phyloP scores from a whole-genome alignment of 2,329 filamentous ascomycete species.

The Talaromyces verruculosus region DNA sequence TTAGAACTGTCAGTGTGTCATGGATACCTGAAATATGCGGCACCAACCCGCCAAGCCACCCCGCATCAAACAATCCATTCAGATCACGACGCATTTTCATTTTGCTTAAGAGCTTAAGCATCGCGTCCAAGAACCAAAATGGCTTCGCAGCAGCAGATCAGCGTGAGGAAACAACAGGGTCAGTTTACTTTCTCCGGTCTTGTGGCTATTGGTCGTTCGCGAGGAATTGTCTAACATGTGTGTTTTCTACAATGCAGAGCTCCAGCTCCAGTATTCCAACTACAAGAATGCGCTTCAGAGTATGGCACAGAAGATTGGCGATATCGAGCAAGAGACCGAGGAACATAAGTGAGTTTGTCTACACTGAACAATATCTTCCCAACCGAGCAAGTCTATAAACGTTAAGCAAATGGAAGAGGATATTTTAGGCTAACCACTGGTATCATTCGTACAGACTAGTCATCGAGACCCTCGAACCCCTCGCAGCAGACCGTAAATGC shows the following conservation, averaged over 20 bases:
- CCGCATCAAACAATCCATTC: conserved; percentile 10
- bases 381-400: too few relatives aligned
- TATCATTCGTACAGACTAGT: conserved; percentile 66
- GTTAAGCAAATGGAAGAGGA: too few relatives aligned
- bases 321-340: conserved; percentile 95
- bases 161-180: conserved; percentile 51
- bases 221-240: background rate
- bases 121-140: conserved; percentile 26
- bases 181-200: conserved; percentile 17
- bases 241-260: conserved; percentile 36
- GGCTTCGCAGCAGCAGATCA: conserved; percentile 43
- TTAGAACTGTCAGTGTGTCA: too few relatives aligned
- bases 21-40: conserved; percentile 2
- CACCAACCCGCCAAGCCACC: background rate
- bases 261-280: conserved; percentile 52
- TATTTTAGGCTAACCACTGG: background rate
- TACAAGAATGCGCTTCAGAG: conserved; percentile 77
- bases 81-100: conserved; percentile 20
- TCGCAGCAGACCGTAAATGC: conserved; percentile 85
- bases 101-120: background rate
- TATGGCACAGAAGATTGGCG: conserved; percentile 92
- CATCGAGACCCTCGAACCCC: conserved; percentile 81
- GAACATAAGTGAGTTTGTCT: conserved; percentile 80
- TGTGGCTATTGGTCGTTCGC: too few relatives aligned
- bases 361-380: too few relatives aligned